These are phyloP conservation scores for Beauveria scarabaeidicola DNA, from an alignment of 2,329 filamentous ascomycete genomes.

Conservation along the genomic window DNA sequence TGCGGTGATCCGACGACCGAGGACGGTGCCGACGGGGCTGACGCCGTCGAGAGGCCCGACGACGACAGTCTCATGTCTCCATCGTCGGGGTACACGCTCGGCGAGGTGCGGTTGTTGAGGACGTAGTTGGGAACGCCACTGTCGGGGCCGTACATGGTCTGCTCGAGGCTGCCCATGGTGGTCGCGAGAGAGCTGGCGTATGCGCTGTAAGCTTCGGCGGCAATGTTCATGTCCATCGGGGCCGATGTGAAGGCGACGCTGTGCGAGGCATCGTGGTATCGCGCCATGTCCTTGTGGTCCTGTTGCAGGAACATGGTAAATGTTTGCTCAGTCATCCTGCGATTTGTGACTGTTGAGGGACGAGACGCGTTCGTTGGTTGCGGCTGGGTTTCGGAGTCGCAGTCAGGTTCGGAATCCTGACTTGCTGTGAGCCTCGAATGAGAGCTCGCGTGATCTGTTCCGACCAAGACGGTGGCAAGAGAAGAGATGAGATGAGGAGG, in stretches of 20 bases:
- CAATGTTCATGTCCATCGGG: constrained; percentile 39
- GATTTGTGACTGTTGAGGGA: background rate
- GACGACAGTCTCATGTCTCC: constrained; percentile 41
- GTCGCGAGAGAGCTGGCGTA: constrained; percentile 22
- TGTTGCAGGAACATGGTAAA: constrained; percentile 13
- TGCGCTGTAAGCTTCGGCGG: constrained; percentile 36
- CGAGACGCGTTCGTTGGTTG: background rate
- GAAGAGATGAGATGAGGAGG: background rate
- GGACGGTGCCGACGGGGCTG: constrained; percentile 54
- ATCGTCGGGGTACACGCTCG: constrained; percentile 42
- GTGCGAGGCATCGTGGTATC: constrained; percentile 39
- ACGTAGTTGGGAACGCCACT: constrained; percentile 34
- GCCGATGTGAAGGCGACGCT: constrained; percentile 30
- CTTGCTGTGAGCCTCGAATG: background rate
- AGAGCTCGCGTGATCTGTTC: background rate
- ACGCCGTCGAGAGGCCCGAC: constrained; percentile 53
- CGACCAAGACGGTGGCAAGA: background rate
- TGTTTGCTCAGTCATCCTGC: constrained; percentile 7
- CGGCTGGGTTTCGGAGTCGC: background rate
- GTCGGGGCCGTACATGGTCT: constrained; percentile 33
- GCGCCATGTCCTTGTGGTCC: constrained; percentile 32
- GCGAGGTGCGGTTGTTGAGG: constrained; percentile 39
- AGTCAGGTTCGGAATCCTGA: background rate
- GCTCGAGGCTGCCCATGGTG: constrained; percentile 34
- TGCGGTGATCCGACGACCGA: constrained; percentile 61